Evolutionary conservation across 2,329 filamentous ascomycete species (phyloP), one percentile per base, ranked within the genome.

Genomic region (Calonectria pauciramosa): DNA sequence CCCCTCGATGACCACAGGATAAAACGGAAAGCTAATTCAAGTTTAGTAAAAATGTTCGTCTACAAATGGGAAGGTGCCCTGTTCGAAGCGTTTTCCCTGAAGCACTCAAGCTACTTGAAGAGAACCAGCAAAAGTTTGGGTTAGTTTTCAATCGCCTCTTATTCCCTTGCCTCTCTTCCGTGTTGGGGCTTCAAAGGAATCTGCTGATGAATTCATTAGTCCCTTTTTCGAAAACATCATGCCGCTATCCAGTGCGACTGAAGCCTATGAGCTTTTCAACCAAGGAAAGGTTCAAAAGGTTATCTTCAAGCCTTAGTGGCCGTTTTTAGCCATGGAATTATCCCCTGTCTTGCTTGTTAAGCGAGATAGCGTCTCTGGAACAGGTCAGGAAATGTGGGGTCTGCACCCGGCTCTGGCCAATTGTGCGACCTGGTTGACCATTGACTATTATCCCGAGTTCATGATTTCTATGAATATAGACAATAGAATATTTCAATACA

Each of bases 41-140:
- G 7, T 68, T 79, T 79, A 90, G 91, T 65, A 96, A 96, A 84
- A 96, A 96, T 77, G 79, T 96, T 73, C 91, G 90, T 54, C 79
- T 95, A 30, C 93, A 94, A 83, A 95, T 95, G 92, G 94, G 94
- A 7, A 89, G 94, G 71, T 96, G 94, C 81, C 94, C 94, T 2
- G 94, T 96, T 18, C 89, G 93, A 70, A 93, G 91, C 41, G 90
- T 95, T 72, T 94, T 95, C 79, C 60, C 60, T 1, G 38, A 65
- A 16, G 60, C 60, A n/a, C 41, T 65, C 9, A 49, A 32, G 18
- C 13, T 65, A 4, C 28, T 65, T 18, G 41, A 65, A 34, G 28
- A 65, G 28, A 49, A 65, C 5, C 60, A 65, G 60, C 41, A 65
- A 9, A 44, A 47, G 9, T 32, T 65, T 47, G 60, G 60, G 60